Evolutionary conservation across 306 rosid genomes (phyloP), one percentile per base, ranked within the genome.

Genomic region (Vachellia collinsii): DNA sequence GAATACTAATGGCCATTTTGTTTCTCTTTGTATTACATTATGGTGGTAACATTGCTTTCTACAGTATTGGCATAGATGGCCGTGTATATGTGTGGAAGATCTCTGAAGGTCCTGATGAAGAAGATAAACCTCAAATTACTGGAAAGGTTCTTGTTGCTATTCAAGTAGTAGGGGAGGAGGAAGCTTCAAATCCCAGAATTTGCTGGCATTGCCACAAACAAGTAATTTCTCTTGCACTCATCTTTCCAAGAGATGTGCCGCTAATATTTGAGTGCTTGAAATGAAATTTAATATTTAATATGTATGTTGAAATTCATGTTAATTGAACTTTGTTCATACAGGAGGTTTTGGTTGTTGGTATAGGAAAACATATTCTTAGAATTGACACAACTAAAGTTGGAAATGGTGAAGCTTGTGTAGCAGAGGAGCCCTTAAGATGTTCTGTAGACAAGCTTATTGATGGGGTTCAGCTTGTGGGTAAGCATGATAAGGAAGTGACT

Each of bases 141-240:
- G 98, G 97, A 62, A 89, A 84, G 86, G 71, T 94, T 80, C 89
- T 93, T 75, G 83, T 91, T 79, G 93, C 98, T 72, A 67, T 92
- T 78, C 98, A 93, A 67, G 86, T 96, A 77, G 84, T 85, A 59
- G 97, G 93, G 72, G 93, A 84, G 85, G 99, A 88, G 77, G 91
- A 85, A 82, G 92, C 90, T 82, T 87, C 81, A 53, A 94, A 95
- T 89, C 98, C 99, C 56, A 89, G 93, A 83, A 84, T 96, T 72
- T 96, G 99, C 80, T 96, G 99, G 99, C 99, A 96, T 69, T 93
- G 98, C 85, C 98, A 93, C 90, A 96, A 93, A 87, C 99, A 93
- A 85, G 99, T 92, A 89, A 84, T 66, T 77, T 46, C 61, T 65
- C 66, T 51, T 12, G 41, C 47, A 38, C 73, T 86, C 37, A 11